Percentiles rank a stretch among this genome's conserved stretches.
These are phyloP conservation scores for Bruguiera gymnorhiza DNA, from an alignment of 345 rosid species.

Conservation along the genomic window DNA sequence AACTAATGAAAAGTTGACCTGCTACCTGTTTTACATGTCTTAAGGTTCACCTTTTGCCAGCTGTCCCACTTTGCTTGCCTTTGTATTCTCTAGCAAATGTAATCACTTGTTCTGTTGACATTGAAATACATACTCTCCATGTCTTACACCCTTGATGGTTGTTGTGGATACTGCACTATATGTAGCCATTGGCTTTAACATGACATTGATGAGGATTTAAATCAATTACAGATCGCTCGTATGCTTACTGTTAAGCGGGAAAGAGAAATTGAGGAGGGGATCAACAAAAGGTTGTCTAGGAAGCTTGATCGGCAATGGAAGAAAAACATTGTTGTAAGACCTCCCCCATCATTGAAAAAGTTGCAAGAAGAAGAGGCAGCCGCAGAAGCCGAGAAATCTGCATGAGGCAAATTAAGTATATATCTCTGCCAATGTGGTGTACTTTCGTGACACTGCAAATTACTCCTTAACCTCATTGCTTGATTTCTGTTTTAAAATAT, in stretches of 20 bases:
- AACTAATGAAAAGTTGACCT: neutral
- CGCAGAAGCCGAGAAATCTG: slow-evolving; percentile 64
- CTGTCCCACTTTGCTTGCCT: neutral
- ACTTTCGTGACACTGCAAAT: neutral
- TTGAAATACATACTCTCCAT: neutral
- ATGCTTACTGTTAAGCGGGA: slow-evolving; percentile 82
- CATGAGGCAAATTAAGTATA: slow-evolving; percentile 28
- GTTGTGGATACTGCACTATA: neutral
- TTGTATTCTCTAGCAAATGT: neutral
- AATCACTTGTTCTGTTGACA: neutral
- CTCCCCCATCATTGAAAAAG: slow-evolving; percentile 76
- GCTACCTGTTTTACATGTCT: neutral
- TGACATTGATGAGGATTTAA: slow-evolving; percentile 4
- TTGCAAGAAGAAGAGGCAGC: slow-evolving; percentile 82
- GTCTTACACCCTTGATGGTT: neutral
- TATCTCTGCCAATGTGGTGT: neutral
- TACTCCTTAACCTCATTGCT: neutral
- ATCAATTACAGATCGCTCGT: slow-evolving; percentile 54
- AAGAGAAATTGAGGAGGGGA: slow-evolving; percentile 87
- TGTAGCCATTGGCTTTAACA: neutral
- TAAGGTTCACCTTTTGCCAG: neutral
- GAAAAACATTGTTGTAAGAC: slow-evolving; percentile 80
- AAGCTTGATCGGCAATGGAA: slow-evolving; percentile 85
- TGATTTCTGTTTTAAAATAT: neutral
- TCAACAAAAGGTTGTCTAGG: slow-evolving; percentile 83